These are phyloP conservation scores for Priceomyces medius DNA, from an alignment of 805 yeast species.

Conservation along the genomic window DNA sequence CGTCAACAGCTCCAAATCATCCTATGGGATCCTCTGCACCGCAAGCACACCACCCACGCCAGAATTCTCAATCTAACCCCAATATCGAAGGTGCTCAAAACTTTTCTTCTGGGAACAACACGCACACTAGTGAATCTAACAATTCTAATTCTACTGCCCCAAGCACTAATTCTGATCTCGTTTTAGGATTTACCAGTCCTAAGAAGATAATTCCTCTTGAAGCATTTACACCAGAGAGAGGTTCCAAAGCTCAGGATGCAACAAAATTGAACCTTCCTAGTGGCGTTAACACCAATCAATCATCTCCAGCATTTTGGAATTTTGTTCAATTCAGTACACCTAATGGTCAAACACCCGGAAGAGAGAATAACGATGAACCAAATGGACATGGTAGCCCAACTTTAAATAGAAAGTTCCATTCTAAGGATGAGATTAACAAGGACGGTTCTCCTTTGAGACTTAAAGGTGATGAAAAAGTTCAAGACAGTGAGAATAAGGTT, in stretches of 20 bases:
- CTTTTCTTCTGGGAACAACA: conserved; percentile 10
- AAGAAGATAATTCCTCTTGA: conserved; percentile 42
- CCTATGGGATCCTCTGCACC: conserved; percentile 16
- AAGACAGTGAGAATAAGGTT: conserved; percentile 3
- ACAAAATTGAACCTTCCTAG: conserved; percentile 23
- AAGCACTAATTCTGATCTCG: conserved; percentile 31
- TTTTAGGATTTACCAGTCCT: conserved; percentile 41
- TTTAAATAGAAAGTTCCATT: conserved; percentile 23
- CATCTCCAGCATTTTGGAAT: conserved; percentile 93
- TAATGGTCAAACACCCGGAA: conserved; percentile 42
- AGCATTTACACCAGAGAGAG: conserved; percentile 46
- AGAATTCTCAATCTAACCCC: conserved; percentile 22
- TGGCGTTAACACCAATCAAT: conserved; percentile 45
- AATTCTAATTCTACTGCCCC: conserved; percentile 19
- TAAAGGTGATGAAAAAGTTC: conserved; percentile 5
- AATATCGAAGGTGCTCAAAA: conserved; percentile 10
- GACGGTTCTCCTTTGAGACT: conserved; percentile 18
- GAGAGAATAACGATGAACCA: conserved; percentile 40
- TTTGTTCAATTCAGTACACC: conserved; percentile 72
- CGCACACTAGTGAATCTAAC: conserved; percentile 13
- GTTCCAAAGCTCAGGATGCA: conserved; percentile 26
- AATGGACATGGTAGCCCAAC: conserved; percentile 42
- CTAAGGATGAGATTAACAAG: conserved; percentile 12
- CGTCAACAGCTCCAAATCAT: conserved; percentile 19
- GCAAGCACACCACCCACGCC: conserved; percentile 26